Conservation (phyloP, 257 asterid species). For the Voacanga thouarsii region DNA sequence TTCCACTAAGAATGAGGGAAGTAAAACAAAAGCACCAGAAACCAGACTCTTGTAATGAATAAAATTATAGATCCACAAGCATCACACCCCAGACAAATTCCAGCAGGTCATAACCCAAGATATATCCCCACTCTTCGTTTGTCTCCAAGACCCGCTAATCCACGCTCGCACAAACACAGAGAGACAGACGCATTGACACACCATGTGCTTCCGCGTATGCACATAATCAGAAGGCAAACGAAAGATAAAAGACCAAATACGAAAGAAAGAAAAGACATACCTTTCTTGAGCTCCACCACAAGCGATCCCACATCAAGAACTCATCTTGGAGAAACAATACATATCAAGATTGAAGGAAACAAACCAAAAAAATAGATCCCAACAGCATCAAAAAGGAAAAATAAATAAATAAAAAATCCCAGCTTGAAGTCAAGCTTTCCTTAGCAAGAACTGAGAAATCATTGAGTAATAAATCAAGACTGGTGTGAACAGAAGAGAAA, state of each 20-base stretch:
- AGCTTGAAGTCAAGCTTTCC: constrained; percentile 10
- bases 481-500: constrained; percentile 6
- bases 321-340: constrained; percentile 1
- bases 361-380: constrained; percentile 13
- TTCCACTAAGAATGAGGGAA: neutral
- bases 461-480: neutral
- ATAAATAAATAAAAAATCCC: neutral
- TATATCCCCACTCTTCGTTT: neutral
- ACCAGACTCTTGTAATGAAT: neutral
- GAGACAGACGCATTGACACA: neutral
- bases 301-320: constrained; percentile 20
- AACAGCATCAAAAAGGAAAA: neutral
- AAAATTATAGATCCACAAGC: constrained; percentile 2
- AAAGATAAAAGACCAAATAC: neutral
- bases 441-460: constrained; percentile 1
- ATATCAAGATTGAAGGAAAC: neutral
- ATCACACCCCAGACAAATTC: neutral
- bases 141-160: neutral
- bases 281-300: constrained; percentile 10
- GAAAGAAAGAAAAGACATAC: constrained; percentile 5
- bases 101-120: neutral
- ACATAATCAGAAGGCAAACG: neutral
- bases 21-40: neutral
- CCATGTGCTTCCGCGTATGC: neutral
- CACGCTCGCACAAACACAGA: neutral